Evolutionary conservation across 148 eudicot species (phyloP), one percentile per base, ranked within the genome.

Genomic region (Hydrangea macrophylla): DNA sequence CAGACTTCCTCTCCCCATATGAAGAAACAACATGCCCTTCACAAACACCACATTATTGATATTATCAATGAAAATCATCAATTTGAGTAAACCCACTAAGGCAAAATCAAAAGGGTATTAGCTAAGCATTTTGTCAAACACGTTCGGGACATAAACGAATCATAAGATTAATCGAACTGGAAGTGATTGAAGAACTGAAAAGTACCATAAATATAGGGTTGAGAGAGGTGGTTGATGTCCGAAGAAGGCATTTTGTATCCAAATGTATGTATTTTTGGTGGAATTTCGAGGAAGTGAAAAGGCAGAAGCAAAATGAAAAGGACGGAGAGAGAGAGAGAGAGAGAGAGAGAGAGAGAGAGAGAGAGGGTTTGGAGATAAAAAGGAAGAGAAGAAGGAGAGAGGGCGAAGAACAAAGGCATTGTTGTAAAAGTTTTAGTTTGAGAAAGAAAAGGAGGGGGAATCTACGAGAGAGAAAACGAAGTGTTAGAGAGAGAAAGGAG

Each of bases 191-290:
- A 55, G n/a, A 57, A 20, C 48, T 36, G 11, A n/a, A 58, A 0
- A 48, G 50, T 82, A 88, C 89, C 90, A 70, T 82, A 83, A 64
- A 86, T 81, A 69, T 89, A 88, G 65, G 86, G 92, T 51, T 86
- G 89, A 58, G 92, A 76, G 65, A 80, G 75, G 65, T 85, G 88
- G 62, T 83, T 87, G 69, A 86, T 68, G 60, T 69, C 75, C 20
- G 91, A 82, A 58, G 92, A 88, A 70, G 90, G 86, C 99, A 90
- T n/a, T 94, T 71, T 75, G 75, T 51, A 55, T 33, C 36, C 67
- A 74, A 45, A 55, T 50, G 69, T 82, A 65, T 72, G 81, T 74
- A 80, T 75, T 37, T 51, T 65, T 69, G 78, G 51, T 59, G 53
- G 80, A 62, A 72, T 51, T 40, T 72, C 56, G 70, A 78, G 80